A percentile compares a stretch with the other conserved stretches of the same genome.
Evolutionary conservation across 345 rosid genomes (phyloP).

Genomic region (Rhodamnia argentea): DNA sequence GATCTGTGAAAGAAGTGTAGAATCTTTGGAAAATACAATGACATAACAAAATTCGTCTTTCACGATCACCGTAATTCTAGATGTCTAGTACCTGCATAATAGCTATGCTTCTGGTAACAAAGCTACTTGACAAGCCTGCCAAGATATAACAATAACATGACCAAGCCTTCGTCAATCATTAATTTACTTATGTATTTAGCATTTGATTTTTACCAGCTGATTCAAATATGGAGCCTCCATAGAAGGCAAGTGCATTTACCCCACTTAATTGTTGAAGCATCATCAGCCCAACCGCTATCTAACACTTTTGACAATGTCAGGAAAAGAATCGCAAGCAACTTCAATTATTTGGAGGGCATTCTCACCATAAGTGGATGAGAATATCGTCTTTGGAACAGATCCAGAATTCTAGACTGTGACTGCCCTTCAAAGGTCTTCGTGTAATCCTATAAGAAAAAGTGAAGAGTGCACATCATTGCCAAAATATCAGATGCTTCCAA

Average conservation of each 20-base stretch:
- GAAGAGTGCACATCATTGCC: background rate
- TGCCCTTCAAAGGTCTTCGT: conserved; percentile 11
- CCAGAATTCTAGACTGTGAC: conserved; percentile 11
- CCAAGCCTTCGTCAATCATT: background rate
- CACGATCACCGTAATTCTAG: background rate
- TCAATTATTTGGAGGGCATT: background rate
- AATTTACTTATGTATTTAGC: background rate
- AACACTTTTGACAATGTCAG: background rate
- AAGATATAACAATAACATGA: background rate
- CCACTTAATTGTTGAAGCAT: conserved; percentile 34
- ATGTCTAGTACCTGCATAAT: background rate
- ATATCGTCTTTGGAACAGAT: conserved; percentile 28
- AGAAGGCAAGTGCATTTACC: conserved; percentile 21
- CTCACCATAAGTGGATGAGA: conserved; percentile 26
- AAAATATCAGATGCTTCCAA: background rate
- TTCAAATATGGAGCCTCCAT: conserved; percentile 37
- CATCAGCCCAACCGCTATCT: conserved; percentile 54
- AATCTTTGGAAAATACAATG: background rate
- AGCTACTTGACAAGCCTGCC: conserved; percentile 1
- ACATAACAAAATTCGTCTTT: background rate
- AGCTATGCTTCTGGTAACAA: conserved; percentile 7
- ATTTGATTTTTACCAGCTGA: conserved; percentile 22
- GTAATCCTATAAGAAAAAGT: conserved; percentile 12
- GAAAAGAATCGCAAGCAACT: background rate
- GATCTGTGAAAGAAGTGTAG: conserved; percentile 1